Conservation (phyloP, 2,329 filamentous ascomycete genomes). For the Lomentospora prolificans region DNA sequence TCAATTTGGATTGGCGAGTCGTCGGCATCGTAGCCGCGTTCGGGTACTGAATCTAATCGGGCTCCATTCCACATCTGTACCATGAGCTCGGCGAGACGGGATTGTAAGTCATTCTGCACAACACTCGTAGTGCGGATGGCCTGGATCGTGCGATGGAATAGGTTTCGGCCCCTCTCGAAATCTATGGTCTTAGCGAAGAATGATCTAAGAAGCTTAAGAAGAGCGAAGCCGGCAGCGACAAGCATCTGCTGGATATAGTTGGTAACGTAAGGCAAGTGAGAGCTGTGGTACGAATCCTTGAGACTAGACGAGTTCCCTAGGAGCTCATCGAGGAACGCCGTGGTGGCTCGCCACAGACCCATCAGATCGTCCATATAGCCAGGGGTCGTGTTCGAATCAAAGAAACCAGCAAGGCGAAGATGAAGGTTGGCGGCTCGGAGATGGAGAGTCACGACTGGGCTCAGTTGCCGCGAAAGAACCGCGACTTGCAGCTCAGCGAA, state of each 20-base stretch:
- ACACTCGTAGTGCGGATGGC: conserved; percentile 66
- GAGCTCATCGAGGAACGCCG: conserved; percentile 58
- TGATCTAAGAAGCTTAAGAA: conserved; percentile 70
- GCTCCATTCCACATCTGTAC: conserved; percentile 76
- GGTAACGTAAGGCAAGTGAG: conserved; percentile 55
- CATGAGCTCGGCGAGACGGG: conserved; percentile 74
- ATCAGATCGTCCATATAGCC: conserved; percentile 67
- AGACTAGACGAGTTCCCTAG: conserved; percentile 37
- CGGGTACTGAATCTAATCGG: conserved; percentile 39
- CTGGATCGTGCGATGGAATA: conserved; percentile 62
- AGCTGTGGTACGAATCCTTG: conserved; percentile 35
- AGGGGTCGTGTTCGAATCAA: conserved; percentile 62
- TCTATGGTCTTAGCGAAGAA: conserved; percentile 67
- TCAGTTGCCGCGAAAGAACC: conserved; percentile 48
- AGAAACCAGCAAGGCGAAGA: conserved; percentile 69
- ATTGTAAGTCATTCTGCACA: conserved; percentile 67
- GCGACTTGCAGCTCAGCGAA: conserved; percentile 53
- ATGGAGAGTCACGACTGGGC: conserved; percentile 53
- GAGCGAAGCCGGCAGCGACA: conserved; percentile 66
- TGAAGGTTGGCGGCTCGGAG: conserved; percentile 65
- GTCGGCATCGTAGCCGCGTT: conserved; percentile 33
- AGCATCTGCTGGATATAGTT: conserved; percentile 82
- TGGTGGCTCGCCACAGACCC: conserved; percentile 63
- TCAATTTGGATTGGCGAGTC: conserved; percentile 45
- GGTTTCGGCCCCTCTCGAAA: conserved; percentile 52